A percentile compares a stretch with the other conserved stretches of the same genome.
Conservation (phyloP, 441 rosid genomes). For the Euphorbia celastroides region DNA sequence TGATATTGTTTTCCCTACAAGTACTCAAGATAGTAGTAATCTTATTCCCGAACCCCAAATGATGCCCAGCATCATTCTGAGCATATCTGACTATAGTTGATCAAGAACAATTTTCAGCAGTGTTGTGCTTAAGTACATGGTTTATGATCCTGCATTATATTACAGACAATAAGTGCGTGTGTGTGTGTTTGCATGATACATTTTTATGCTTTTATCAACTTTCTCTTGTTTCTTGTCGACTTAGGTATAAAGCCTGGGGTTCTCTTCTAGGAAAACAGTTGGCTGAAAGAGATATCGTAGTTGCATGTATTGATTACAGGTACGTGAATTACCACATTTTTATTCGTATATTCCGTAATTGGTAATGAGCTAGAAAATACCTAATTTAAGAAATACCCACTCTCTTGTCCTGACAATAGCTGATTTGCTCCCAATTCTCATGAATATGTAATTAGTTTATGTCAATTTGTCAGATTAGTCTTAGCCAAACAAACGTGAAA, state of each 20-base stretch:
- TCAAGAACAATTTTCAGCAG: not conserved
- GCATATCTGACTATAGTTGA: not conserved
- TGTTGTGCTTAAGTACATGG: slow-evolving; percentile 7
- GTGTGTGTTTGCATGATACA: slow-evolving; percentile 5
- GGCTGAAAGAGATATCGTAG: slow-evolving; percentile 91
- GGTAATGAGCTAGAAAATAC: not conserved
- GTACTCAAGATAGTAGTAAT: not conserved
- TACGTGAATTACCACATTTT: slow-evolving; percentile 16
- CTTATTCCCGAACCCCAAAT: not conserved
- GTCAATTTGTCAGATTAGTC: not conserved
- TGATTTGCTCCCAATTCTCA: not conserved
- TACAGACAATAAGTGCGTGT: slow-evolving; percentile 9
- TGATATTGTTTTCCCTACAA: not conserved
- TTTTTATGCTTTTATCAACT: slow-evolving; percentile 16
- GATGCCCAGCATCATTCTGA: not conserved
- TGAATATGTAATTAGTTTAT: not conserved
- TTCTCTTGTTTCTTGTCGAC: slow-evolving; percentile 22
- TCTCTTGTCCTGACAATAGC: not conserved
- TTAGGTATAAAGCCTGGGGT: slow-evolving; percentile 99
- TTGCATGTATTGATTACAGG: slow-evolving; percentile 97
- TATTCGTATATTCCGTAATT: not conserved
- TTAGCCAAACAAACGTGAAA: not conserved
- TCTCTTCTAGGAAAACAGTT: slow-evolving; percentile 86
- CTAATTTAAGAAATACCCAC: not conserved
- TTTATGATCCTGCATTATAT: not conserved